Base-by-base conservation (phyloP, 208 protist species). In the Naegleria fowleri region DNA sequence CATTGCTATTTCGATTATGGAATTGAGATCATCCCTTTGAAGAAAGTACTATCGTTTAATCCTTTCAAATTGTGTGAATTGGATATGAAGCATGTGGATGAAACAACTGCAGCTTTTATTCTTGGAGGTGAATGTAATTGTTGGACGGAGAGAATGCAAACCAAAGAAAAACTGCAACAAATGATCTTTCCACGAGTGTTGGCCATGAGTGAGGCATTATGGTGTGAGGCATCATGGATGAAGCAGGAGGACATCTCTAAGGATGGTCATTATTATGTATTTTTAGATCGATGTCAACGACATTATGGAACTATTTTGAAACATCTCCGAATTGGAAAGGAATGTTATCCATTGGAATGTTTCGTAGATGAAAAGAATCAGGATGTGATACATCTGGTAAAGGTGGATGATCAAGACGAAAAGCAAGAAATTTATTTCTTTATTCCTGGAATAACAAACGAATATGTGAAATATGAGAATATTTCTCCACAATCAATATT, bases 1-100 rank as follows among this genome's bases (percentile, higher is more conserved):
- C 79, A 85, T 25, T 85, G 79, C 15, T 85, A 85, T 85, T 85
- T 85, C 0, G 79, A 85, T 43, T 85, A 85, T 85, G n/a, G 9
- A 3, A 85, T 85, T 85, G 9, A 40, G 5, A 0, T 9, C 13
- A 85, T 85, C 43, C 11, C 38, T 43, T 15, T 85, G 6, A 43
- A 85, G 22, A 39, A 85, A 48, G 22, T 40, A 0, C 41, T 36
- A 6, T 48, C 13, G 29, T 85, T 85, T 43, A 43, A 85, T 16
- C 79, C 79, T 75, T 16, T 75, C 16, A 75, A 75, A n/a, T 22
- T n/a, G 13, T 48, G 43, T 48, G 36, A 29, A 83, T n/a, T n/a
- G n/a, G n/a, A n/a, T n/a, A n/a, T n/a, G n/a, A n/a, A n/a, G n/a
- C n/a, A n/a, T n/a, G n/a, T n/a, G n/a, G n/a, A n/a, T n/a, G 11